Conservation (phyloP, 208 protist species). For the Wallacemonas sp. region DNA sequence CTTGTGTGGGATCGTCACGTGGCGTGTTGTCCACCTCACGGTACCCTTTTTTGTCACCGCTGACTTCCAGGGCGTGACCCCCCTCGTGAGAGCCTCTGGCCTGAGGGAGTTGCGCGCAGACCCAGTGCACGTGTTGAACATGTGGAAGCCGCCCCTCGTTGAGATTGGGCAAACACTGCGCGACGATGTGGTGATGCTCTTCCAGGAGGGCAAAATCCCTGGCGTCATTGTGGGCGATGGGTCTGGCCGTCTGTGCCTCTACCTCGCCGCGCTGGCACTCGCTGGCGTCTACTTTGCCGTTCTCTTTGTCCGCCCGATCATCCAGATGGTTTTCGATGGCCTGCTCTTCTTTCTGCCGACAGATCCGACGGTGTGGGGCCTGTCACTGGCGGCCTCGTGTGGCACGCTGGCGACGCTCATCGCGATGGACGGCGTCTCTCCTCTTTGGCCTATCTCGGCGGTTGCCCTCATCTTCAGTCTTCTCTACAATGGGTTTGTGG, state of each 20-base stretch:
- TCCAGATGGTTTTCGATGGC: slow-evolving; percentile 22
- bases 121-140: slow-evolving; percentile 9
- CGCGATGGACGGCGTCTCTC: slow-evolving; percentile 15
- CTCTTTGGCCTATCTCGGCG: slow-evolving; percentile 14
- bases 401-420: slow-evolving; percentile 22
- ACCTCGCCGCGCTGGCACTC: slow-evolving; percentile 36
- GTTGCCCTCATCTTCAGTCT: slow-evolving; percentile 27
- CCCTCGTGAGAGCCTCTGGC: neutral
- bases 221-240: neutral
- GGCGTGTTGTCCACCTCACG: slow-evolving; percentile 24
- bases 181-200: slow-evolving; percentile 10
- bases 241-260: slow-evolving; percentile 18
- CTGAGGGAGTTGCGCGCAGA: slow-evolving; percentile 20
- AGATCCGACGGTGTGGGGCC: slow-evolving; percentile 69
- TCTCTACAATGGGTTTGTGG: slow-evolving; percentile 60
- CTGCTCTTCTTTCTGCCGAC: slow-evolving; percentile 50
- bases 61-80: neutral
- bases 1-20: slow-evolving; percentile 37
- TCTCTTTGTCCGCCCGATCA: slow-evolving; percentile 32
- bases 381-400: slow-evolving; percentile 31
- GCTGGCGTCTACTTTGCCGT: slow-evolving; percentile 43
- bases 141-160: slow-evolving; percentile 23
- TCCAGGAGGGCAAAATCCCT: slow-evolving; percentile 16
- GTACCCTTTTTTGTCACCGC: slow-evolving; percentile 21
- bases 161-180: slow-evolving; percentile 24